phyloP scores from a whole-genome alignment of 176 grass and related monocot species.

The Luzula sylvatica region DNA sequence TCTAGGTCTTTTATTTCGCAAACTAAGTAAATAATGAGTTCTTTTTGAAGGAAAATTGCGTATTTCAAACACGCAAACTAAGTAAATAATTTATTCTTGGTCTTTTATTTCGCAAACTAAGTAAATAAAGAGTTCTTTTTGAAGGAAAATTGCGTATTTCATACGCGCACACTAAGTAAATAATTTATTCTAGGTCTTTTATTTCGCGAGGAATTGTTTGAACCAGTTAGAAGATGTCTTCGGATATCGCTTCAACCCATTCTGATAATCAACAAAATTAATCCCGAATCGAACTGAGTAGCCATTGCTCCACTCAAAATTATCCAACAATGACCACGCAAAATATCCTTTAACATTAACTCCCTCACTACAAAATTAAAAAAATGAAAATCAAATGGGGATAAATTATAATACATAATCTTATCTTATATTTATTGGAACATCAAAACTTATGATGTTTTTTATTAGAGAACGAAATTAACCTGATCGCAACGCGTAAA shows the following conservation, averaged over 20 bases:
- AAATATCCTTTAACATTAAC: slow-evolving; percentile 63
- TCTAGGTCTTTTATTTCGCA: too few relatives aligned
- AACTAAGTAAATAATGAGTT: too few relatives aligned
- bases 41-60: too few relatives aligned
- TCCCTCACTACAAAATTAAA: slow-evolving; percentile 23
- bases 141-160: background rate
- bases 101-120: too few relatives aligned
- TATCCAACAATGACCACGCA: slow-evolving; percentile 43
- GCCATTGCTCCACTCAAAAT: slow-evolving; percentile 40
- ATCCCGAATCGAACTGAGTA: slow-evolving; percentile 53
- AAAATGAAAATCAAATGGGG: background rate
- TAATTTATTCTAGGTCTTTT: background rate
- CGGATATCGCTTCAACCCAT: slow-evolving; percentile 35
- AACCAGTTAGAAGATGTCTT: slow-evolving; percentile 52
- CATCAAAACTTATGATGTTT: background rate
- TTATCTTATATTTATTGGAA: too few relatives aligned
- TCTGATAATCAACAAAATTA: slow-evolving; percentile 36
- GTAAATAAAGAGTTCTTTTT: too few relatives aligned
- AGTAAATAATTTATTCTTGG: too few relatives aligned
- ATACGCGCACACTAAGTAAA: background rate
- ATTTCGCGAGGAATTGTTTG: slow-evolving; percentile 32
- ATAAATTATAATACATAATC: background rate
- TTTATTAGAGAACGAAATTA: background rate
- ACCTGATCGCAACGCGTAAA: slow-evolving; percentile 46
- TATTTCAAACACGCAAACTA: too few relatives aligned